Percentiles rank a stretch among this genome's conserved stretches.
Evolutionary conservation across 1,284 basidiomycete species (phyloP).

Genomic region (Apiotrichum sp.): DNA sequence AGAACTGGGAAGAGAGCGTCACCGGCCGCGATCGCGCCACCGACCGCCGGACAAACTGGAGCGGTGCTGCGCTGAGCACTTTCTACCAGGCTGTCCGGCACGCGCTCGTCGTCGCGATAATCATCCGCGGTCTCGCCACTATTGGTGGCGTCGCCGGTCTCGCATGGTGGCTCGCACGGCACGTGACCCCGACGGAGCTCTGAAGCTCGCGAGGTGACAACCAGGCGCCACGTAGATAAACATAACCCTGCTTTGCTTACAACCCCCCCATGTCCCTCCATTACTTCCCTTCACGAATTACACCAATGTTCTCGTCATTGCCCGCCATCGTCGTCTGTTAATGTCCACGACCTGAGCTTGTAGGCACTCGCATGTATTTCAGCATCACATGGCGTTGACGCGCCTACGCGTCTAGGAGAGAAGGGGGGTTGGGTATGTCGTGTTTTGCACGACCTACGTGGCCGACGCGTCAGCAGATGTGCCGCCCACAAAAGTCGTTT

Average conservation of each 20-base stretch:
- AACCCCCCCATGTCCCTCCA: too few relatives aligned
- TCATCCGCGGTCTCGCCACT: conserved; percentile 62
- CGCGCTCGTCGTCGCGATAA: conserved; percentile 80
- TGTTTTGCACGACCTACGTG: too few relatives aligned
- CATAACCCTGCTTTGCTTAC: too few relatives aligned
- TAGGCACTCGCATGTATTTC: conserved; percentile 4
- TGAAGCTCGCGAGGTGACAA: not conserved
- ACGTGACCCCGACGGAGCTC: not conserved
- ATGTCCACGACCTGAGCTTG: not conserved
- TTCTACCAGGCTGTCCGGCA: conserved; percentile 91
- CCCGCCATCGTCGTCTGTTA: too few relatives aligned
- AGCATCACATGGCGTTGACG: not conserved
- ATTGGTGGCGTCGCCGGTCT: conserved; percentile 36
- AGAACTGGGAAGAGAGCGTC: conserved; percentile 82
- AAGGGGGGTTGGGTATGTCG: too few relatives aligned
- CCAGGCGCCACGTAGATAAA: too few relatives aligned
- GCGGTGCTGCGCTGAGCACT: conserved; percentile 82
- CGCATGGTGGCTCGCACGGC: conserved; percentile 27
- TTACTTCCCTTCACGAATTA: too few relatives aligned
- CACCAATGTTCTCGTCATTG: too few relatives aligned
- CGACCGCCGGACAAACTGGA: conserved; percentile 89
- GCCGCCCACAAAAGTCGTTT: too few relatives aligned
- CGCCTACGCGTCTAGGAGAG: not conserved
- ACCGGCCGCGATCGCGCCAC: conserved; percentile 59
- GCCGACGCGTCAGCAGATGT: too few relatives aligned